phyloP scores from a whole-genome alignment of 441 rosid genomes.

The Mallotus japonicus region DNA sequence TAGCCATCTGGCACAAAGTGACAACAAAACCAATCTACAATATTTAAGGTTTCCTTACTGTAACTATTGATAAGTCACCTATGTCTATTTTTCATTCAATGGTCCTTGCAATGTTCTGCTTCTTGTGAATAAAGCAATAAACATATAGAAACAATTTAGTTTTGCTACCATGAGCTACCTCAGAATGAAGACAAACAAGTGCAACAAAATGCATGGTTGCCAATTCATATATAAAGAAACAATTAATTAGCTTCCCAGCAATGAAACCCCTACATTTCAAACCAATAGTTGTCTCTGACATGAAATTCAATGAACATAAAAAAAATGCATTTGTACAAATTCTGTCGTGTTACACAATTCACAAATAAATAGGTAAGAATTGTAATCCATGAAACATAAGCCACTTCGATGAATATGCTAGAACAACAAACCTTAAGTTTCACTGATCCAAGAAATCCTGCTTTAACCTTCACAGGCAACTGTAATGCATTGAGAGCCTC shows the following conservation, averaged over 20 bases:
- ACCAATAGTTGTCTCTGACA: no score
- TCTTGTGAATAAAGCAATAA: neutral
- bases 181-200: no score
- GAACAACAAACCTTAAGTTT: conserved; percentile 73
- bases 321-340: neutral
- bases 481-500: conserved; percentile 97
- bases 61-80: neutral
- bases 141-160: neutral
- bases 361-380: neutral
- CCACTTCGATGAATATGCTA: neutral
- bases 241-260: neutral
- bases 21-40: neutral
- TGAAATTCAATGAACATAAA: neutral
- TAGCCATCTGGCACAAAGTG: neutral
- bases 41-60: neutral
- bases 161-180: no score
- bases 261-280: neutral
- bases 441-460: conserved; percentile 98
- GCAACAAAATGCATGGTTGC: no score
- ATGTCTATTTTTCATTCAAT: neutral
- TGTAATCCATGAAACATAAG: neutral
- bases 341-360: neutral
- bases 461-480: conserved; percentile 95
- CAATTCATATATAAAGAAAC: no score
- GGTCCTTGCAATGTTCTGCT: neutral